Percentiles rank a stretch among this genome's conserved stretches.
phyloP scores from a whole-genome alignment of 768 basidiomycete species.

The Plicaturopsis crispa region DNA sequence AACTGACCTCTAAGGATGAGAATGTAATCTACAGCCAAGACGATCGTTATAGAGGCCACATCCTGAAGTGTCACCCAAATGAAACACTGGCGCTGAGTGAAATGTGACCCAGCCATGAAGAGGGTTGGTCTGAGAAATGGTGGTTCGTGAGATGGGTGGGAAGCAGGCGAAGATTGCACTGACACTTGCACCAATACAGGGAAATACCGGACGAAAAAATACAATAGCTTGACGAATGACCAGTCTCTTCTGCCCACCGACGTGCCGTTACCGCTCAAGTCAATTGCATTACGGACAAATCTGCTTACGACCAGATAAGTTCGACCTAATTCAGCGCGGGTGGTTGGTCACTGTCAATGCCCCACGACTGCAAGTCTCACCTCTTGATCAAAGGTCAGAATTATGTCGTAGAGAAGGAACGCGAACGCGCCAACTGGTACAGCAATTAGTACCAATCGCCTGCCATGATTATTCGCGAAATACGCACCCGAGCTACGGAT shows the following conservation, averaged over 20 bases:
- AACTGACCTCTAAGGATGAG: constrained; percentile 31
- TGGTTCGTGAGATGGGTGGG: constrained; percentile 15
- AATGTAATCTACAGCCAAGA: constrained; percentile 27
- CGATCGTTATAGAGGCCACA: constrained; percentile 20
- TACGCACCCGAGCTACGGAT: no score
- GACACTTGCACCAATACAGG: constrained; percentile 29
- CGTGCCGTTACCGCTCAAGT: no score
- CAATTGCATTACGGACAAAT: no score
- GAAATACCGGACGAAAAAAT: constrained; percentile 30
- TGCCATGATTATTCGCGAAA: no score
- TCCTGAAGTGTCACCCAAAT: constrained; percentile 39
- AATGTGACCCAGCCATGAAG: constrained; percentile 25
- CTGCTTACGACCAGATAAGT: constrained; percentile 33
- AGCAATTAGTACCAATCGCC: no score
- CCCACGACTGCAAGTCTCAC: constrained; percentile 30
- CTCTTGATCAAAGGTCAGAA: constrained; percentile 32
- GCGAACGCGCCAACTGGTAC: no score
- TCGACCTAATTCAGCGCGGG: no score
- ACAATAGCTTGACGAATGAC: constrained; percentile 24
- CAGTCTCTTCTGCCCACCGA: constrained; percentile 12
- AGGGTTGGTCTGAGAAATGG: constrained; percentile 27
- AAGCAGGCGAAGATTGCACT: constrained; percentile 4
- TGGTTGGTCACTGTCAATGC: no score
- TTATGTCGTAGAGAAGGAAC: constrained; percentile 34
- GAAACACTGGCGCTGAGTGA: constrained; percentile 31